Base-by-base conservation (phyloP, 495 filamentous ascomycete species). In the Talaromyces thailandensis region DNA sequence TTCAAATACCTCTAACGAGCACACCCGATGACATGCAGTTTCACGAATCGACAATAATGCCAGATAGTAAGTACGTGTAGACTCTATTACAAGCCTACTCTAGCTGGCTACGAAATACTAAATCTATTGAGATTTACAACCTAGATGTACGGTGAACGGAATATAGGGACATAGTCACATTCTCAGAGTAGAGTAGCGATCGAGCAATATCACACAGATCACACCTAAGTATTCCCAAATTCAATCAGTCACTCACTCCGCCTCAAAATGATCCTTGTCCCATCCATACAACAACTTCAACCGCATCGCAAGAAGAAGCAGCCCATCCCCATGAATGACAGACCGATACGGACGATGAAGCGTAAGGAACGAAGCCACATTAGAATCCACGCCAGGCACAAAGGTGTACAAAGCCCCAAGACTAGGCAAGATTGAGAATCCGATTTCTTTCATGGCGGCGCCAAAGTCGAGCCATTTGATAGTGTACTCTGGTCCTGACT, bases 401-500 rank as follows among this genome's bases (percentile, higher is more conserved):
- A 55, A 55, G 18, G 8, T 28, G 24, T 55, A 63, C 14, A 67
- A n/a, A 4, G 63, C 61, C 2, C 66, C 66, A n/a, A 59, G 48
- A 45, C 29, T 57, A 4, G 63, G 66, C 18, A 61, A 12, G 16
- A 61, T 51, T 18, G 32, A 11, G 18, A 61, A 61, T 18, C 45
- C 65, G 18, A 78, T 9, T 1, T 73, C 70, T 3, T 64, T 62
- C 70, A 79, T 69, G 4, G 75, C 76, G 8, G 63, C 64, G 53
- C 65, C 66, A 24, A 78, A 79, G 1, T 63, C 68, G 0, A 37
- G 61, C 76, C 74, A 76, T 45, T 37, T 57, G 12, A 77, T 62
- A 3, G 75, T 70, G 48, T 23, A 5, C 16, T 40, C 35, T 8
- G 43, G 43, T 4, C 70, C 69, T 8, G 67, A 14, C 9, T 40